Base-by-base conservation (phyloP, 768 basidiomycete genomes). In the Epithele typhae region DNA sequence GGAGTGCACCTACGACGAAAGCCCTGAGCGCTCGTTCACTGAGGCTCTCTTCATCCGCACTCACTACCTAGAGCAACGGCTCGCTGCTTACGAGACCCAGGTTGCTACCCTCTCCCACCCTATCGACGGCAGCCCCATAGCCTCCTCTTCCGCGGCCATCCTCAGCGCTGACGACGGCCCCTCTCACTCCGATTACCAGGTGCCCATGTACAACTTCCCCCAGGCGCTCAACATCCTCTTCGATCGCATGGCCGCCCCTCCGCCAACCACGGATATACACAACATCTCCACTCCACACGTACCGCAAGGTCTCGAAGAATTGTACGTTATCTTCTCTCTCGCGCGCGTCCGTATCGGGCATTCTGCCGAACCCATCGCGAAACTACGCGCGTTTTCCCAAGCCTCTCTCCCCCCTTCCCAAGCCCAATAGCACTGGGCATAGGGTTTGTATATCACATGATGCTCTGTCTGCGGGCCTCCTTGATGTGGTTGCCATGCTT, bases 1-100 rank as follows among this genome's bases (percentile, higher is more conserved):
- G 6, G 54, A 57, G 4, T 61, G 60, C 51, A 36, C 43, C 15
- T 61, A 59, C 42, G 60, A 61, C 27, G 60, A 61, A 14, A 55
- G 54, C 23, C 32, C 52, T 4, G 48, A 53, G 22, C 49, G 55
- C 2, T 51, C 36, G 21, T 33, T 61, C 17, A 55, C 53, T 0
- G 48, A 53, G 22, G 54, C 51, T 1, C 51, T 61, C 9, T 32
- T 59, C 9, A 7, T 43, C 12, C 57, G 54, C 3, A 57, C 44
- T 2, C 57, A 47, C 4, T 43, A 53, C 19, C 49, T 61, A 3
- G 56, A 61, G 38, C 37, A 57, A 25, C 52, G 51, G 6, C 34
- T 61, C 1, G 57, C 54, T 1, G 19, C 39, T 8, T 56, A 56
- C 24, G 53, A 61, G 34, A 23, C 39, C 11, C 49, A 53, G 24